Percentiles rank a stretch among this genome's conserved stretches.
Evolutionary conservation across 1,284 basidiomycete genomes (phyloP).

Genomic region (Sporisorium exsertum): DNA sequence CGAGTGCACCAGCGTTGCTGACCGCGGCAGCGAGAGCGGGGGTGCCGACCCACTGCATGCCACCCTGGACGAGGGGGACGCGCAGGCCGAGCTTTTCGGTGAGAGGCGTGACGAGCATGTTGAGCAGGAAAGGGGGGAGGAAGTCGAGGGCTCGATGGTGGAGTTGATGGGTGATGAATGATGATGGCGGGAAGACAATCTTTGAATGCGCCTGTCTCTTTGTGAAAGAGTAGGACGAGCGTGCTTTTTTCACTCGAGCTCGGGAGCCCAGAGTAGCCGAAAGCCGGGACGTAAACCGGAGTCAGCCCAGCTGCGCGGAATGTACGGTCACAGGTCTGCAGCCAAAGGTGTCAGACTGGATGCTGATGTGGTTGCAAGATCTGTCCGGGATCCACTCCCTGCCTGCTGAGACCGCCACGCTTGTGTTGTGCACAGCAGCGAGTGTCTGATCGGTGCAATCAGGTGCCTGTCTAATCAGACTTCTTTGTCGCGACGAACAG

Average conservation of each 20-base stretch:
- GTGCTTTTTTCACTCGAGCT: not conserved
- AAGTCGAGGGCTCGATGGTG: not conserved
- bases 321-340: not conserved
- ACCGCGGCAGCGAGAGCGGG: conserved; percentile 82
- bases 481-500: not conserved
- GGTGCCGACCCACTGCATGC: conserved; percentile 77
- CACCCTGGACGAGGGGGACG: conserved; percentile 66
- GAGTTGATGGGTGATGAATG: not conserved
- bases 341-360: not conserved
- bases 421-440: not conserved
- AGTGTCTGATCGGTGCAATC: not conserved
- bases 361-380: too few species aligned
- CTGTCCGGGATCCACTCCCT: too few species aligned
- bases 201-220: too few species aligned
- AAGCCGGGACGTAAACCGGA: conserved; percentile 15
- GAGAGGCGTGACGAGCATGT: conserved; percentile 66
- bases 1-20: conserved; percentile 86
- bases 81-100: conserved; percentile 69
- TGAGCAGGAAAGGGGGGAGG: not conserved
- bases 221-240: not conserved
- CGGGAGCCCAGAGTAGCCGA: conserved; percentile 21
- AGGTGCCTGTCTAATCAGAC: not conserved
- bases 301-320: too few species aligned
- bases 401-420: not conserved
- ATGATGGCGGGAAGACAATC: not conserved